Base-by-base conservation (phyloP, 805 yeast species). In the Ogataea allantospora region DNA sequence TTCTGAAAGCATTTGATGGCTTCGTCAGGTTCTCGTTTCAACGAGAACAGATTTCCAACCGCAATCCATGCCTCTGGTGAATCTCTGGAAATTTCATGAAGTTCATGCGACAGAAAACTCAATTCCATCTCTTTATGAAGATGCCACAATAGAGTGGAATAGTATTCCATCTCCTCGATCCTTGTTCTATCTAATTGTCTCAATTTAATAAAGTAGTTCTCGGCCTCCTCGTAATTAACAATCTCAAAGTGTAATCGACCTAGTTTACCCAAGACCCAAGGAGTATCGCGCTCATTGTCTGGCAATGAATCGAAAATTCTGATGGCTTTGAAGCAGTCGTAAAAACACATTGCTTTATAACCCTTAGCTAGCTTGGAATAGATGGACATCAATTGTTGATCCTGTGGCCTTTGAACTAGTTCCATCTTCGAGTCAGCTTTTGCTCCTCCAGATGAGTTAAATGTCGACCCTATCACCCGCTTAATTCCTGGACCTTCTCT, bases 101-200 rank as follows among this genome's bases (percentile, higher is more conserved):
- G 66, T 48, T 88, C 96, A 55, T 85, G 86, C 3, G 95, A 85
- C 40, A 93, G 68, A 51, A 73, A 79, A n/a, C 93, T 80, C 35
- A 93, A 68, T 38, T 82, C 89, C 14, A 78, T 75, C 32, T 84
- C 88, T 53, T 80, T 81, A 39, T 84, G 91, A 33, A 88, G 63
- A 65, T 93, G 98, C 99, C 99, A 91, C 42, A 91, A 68, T 19
- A 88, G 67, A 0, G 98, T 91, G 0, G 96, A 88, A 55, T 77
- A 88, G 50, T 80, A 78, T 54, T 93, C 98, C 93, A 91, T 87
- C 56, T 88, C 98, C 44, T 78, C 80, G 11, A 82, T 57, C 40
- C 98, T 70, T 8, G 89, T 84, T 27, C 91, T 75, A 62, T 88
- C 96, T 17, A 81, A 42, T 38, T 66, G 66, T 36, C 95, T 70